Percentiles rank a stretch among this genome's conserved stretches.
Conservation (phyloP, 164 flowering plant species). For the Houttuynia cordata region DNA sequence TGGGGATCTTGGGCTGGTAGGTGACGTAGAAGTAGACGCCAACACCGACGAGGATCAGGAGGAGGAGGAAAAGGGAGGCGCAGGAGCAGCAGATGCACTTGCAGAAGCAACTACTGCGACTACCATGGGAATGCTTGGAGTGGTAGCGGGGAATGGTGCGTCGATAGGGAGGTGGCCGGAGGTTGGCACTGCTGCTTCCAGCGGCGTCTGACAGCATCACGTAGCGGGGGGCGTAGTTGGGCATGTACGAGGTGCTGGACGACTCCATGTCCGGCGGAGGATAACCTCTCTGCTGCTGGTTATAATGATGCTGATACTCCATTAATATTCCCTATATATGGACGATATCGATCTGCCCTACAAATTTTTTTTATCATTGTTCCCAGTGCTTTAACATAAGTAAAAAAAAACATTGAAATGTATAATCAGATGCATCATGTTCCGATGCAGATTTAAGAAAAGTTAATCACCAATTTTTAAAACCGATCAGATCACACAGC, state of each 20-base stretch:
- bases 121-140: slow-evolving; percentile 4
- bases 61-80: slow-evolving; percentile 29
- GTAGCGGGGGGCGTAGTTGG: slow-evolving; percentile 27
- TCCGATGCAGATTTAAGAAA: too few species aligned
- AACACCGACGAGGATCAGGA: slow-evolving; percentile 10
- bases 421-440: too few species aligned
- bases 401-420: too few species aligned
- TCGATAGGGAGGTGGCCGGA: slow-evolving; percentile 45
- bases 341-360: too few species aligned
- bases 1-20: slow-evolving; percentile 32
- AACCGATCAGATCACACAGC: too few species aligned
- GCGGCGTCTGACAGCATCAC: slow-evolving; percentile 24
- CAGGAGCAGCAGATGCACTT: slow-evolving; percentile 39
- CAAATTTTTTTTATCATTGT: too few species aligned
- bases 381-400: too few species aligned
- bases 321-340: neutral
- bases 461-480: too few species aligned
- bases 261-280: slow-evolving; percentile 12
- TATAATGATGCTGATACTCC: neutral
- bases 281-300: neutral
- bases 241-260: neutral
- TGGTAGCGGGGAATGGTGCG: slow-evolving; percentile 39
- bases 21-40: slow-evolving; percentile 11
- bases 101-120: slow-evolving; percentile 12
- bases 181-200: slow-evolving; percentile 9